These are phyloP conservation scores for Lyophyllum decastes DNA, from an alignment of 768 basidiomycete species.

Conservation along the genomic window DNA sequence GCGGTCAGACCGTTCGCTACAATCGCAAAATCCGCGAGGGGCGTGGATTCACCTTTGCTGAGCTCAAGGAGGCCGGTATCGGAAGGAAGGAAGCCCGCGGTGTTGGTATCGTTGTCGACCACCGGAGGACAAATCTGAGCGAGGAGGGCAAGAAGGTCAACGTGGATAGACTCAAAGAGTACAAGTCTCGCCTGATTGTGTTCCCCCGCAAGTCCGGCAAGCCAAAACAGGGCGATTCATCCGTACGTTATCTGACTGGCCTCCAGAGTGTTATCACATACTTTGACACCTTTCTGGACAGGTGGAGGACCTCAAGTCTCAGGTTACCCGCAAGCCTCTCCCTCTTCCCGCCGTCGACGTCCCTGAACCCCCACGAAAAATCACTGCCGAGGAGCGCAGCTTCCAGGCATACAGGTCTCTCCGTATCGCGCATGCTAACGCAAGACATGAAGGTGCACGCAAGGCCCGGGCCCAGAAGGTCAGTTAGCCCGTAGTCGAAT, in stretches of 20 bases:
- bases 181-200: conserved; percentile 91
- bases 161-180: conserved; percentile 90
- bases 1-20: conserved; percentile 95
- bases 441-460: conserved; percentile 85
- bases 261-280: conserved; percentile 4
- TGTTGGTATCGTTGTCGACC: conserved; percentile 95
- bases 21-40: conserved; percentile 97
- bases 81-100: conserved; percentile 90
- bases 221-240: conserved; percentile 94
- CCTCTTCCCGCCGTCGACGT: conserved; percentile 68
- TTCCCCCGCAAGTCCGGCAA: conserved; percentile 96
- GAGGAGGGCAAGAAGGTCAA: conserved; percentile 97
- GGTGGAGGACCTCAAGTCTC: conserved; percentile 81
- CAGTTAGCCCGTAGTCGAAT: conserved; percentile 25
- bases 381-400: conserved; percentile 86
- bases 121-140: conserved; percentile 93
- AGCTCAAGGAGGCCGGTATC: conserved; percentile 96
- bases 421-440: conserved; percentile 78
- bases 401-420: conserved; percentile 90
- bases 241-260: conserved; percentile 51
- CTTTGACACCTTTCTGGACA: conserved; percentile 27
- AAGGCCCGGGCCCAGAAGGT: conserved; percentile 87
- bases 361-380: conserved; percentile 88
- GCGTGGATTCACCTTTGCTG: conserved; percentile 91
- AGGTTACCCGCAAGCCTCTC: conserved; percentile 68